Percentiles rank a stretch among this genome's conserved stretches.
Evolutionary conservation across 2,329 filamentous ascomycete species (phyloP).

Genomic region (Biscogniauxia sp.): DNA sequence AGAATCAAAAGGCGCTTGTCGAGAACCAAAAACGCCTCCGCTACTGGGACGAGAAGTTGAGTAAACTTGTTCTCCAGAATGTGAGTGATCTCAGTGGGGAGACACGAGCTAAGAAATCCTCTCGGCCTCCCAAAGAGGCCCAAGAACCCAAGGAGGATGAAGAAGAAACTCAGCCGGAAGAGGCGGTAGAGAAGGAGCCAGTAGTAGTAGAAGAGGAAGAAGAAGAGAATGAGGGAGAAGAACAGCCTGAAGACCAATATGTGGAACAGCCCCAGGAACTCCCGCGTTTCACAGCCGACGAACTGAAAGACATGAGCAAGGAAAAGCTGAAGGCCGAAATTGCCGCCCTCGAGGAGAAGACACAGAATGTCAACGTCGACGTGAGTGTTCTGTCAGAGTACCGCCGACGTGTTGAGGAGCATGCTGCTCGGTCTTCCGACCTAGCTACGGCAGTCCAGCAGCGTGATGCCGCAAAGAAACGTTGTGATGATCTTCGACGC

Average conservation of each 20-base stretch:
- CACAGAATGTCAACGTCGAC: slow-evolving; percentile 83
- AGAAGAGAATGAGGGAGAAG: slow-evolving; percentile 23
- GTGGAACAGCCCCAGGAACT: slow-evolving; percentile 54
- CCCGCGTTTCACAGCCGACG: slow-evolving; percentile 73
- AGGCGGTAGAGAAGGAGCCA: slow-evolving; percentile 19
- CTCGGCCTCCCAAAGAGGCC: slow-evolving; percentile 11
- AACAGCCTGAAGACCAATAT: slow-evolving; percentile 17
- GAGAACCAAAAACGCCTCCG: slow-evolving; percentile 83
- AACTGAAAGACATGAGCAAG: slow-evolving; percentile 65
- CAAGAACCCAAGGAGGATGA: slow-evolving; percentile 28
- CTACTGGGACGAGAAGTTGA: slow-evolving; percentile 88
- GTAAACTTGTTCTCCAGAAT: slow-evolving; percentile 80
- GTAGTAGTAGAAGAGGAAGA: slow-evolving; percentile 29
- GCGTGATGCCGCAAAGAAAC: slow-evolving; percentile 85
- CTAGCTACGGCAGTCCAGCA: slow-evolving; percentile 72
- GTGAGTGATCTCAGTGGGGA: slow-evolving; percentile 63
- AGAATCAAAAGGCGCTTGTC: slow-evolving; percentile 82
- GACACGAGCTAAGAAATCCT: slow-evolving; percentile 25
- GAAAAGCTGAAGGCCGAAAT: slow-evolving; percentile 61
- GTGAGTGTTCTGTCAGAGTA: slow-evolving; percentile 87
- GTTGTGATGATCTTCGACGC: slow-evolving; percentile 86
- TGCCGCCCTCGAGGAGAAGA: slow-evolving; percentile 63
- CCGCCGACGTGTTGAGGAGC: slow-evolving; percentile 79
- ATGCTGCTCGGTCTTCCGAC: slow-evolving; percentile 78
- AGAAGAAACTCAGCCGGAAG: slow-evolving; percentile 13